Evolutionary conservation across 106 monocot genomes (phyloP), one percentile per base, ranked within the genome.

Genomic region (Platanthera zijinensis): DNA sequence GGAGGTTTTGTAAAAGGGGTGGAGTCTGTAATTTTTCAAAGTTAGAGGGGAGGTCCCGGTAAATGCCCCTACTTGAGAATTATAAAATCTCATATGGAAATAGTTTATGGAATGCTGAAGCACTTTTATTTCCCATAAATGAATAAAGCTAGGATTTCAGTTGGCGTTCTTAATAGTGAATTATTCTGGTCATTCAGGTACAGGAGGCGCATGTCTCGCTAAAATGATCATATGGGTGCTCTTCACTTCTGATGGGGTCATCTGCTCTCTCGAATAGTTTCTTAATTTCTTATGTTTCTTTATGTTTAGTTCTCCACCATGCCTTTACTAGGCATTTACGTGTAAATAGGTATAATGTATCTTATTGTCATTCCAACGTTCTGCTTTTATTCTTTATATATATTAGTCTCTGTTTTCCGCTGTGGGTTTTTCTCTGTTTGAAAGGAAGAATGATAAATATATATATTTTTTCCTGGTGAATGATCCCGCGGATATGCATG

Each of bases 271-370:
- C 21, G 39, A 3, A 21, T 61, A 61, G 7, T 19, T 19, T 61
- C 19, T 21, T 61, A n/a, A 8, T 61, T 61, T 61, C 0, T 19
- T 61, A 39, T 39, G 39, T 61, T 61, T 61, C 17, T 57, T 57
- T 9, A n/a, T 19, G 19, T 61, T 61, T 61, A 61, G 59, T 61
- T 61, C 21, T 6, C 59, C 59, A 7, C 39, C 21, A 61, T 21
- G 19, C 59, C 18, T 61, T 59, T 61, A 21, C 59, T 21, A 18
- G 59, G 59, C 59, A 61, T 5, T 61, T 9, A 1, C 3, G 2
- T 61, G 59, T 61, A 61, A n/a, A 61, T 61, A 61, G 8, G 57
- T 57, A 57, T n/a, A n/a, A 57, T 57, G 18, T 19, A 61, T 61
- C 19, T 21, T 61, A 61, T 61, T n/a, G 59, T 18, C 18, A 61